Base-by-base conservation (phyloP, 495 filamentous ascomycete genomes). In the Penicillium fimorum region DNA sequence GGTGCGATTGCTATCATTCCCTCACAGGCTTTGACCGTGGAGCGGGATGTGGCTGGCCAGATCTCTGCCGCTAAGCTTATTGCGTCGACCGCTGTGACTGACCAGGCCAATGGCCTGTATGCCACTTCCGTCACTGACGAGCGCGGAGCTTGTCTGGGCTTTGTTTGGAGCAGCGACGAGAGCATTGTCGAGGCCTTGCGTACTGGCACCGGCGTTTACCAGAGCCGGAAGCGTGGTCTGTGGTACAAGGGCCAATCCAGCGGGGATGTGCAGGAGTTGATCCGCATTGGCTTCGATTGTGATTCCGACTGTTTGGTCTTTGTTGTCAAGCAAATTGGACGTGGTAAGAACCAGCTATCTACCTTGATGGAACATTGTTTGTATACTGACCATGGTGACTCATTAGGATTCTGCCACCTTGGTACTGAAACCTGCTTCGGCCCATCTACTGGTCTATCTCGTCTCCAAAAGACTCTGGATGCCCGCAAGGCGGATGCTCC, bases 211-310 rank as follows among this genome's bases (percentile, higher is more conserved):
- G 94, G 94, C 27, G 94, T 97, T 24, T 98, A 98, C 68, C 91
- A 96, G 70, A 96, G 91, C 69, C 81, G 94, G 33, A 96, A 96
- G 77, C 85, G 93, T 6, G 92, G 93, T 2, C 73, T 98, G 24
- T 98, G 94, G 94, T 91, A 95, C 74, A 98, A 98, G 73, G 94
- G 94, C 22, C 90, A 92, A 33, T 91, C 87, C 9, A 96, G 92
- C 49, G 95, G 94, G 25, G 92, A 97, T 69, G 87, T 87, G 2
- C 94, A 98, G 69, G 86, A 97, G 68, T 75, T 98, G 49, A 79
- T 97, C 22, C 84, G 83, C 35, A 85, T 98, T 60, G 86, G 89
- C 4, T 72, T 89, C 24, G 94, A 98, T 66, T 98, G 94, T 70
- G 94, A 98, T 68, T 84, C 86, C 53, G 94, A 98, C 73, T 95